Conservation (phyloP, 169 alveolate species). For the Theileria equi region DNA sequence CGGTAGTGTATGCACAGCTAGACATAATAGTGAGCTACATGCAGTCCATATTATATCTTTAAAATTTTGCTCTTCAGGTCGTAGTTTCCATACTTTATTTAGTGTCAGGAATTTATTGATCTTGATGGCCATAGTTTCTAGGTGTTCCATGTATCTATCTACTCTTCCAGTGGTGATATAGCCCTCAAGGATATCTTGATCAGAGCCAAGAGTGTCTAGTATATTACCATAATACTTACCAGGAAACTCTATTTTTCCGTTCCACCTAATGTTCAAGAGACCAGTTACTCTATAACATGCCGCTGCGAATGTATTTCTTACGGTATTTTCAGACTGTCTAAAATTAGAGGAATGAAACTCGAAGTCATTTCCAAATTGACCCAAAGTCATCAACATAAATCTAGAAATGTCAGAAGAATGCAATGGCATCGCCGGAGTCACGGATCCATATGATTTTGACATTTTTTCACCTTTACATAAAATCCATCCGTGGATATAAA, state of each 20-base stretch:
- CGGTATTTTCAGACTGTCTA: background rate
- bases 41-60: background rate
- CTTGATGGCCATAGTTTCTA: slow-evolving; percentile 11
- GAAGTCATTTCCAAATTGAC: slow-evolving; percentile 50
- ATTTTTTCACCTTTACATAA: slow-evolving; percentile 78
- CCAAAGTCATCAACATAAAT: slow-evolving; percentile 52
- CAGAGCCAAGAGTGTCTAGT: background rate
- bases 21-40: slow-evolving; percentile 13
- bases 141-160: slow-evolving; percentile 25
- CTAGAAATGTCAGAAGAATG: slow-evolving; percentile 37
- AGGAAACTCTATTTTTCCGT: background rate
- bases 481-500: slow-evolving; percentile 86
- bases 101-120: slow-evolving; percentile 37
- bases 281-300: slow-evolving; percentile 36
- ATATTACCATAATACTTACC: background rate
- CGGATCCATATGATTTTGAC: slow-evolving; percentile 87
- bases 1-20: slow-evolving; percentile 21
- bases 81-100: slow-evolving; percentile 29
- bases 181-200: background rate
- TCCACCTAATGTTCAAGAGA: slow-evolving; percentile 1
- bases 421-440: slow-evolving; percentile 29
- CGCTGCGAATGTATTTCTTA: slow-evolving; percentile 50
- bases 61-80: background rate
- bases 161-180: slow-evolving; percentile 11
- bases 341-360: slow-evolving; percentile 12